Evolutionary conservation across 768 basidiomycete genomes (phyloP).

Genomic region (Neoboletus subvelutipes): DNA sequence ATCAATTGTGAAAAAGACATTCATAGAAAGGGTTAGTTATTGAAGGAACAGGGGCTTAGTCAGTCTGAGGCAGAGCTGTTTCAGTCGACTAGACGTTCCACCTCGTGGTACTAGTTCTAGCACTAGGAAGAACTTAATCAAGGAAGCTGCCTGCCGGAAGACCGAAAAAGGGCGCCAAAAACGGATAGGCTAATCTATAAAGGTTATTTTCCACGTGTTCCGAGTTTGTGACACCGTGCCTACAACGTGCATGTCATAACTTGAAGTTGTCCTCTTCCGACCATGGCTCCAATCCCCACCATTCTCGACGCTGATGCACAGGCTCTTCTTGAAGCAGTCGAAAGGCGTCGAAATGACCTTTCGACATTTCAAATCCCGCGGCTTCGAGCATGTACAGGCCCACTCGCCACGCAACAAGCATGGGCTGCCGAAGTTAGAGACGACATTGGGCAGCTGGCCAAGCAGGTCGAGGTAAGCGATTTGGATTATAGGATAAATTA

Average conservation of each 20-base stretch:
- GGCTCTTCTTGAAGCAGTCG: slow-evolving; percentile 49
- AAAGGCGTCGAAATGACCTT: slow-evolving; percentile 63
- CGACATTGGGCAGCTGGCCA: slow-evolving; percentile 61
- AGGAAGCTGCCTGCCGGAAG: neutral
- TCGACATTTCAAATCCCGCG: slow-evolving; percentile 72
- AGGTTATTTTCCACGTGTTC: neutral
- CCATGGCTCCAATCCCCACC: slow-evolving; percentile 65
- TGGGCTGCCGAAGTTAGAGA: slow-evolving; percentile 73
- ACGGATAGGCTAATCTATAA: neutral
- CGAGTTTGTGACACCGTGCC: neutral
- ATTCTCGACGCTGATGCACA: slow-evolving; percentile 52
- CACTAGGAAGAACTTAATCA: neutral
- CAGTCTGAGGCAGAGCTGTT: neutral
- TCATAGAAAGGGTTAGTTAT: neutral
- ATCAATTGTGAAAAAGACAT: no score
- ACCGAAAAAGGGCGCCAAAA: neutral
- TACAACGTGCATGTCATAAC: neutral
- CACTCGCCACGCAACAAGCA: slow-evolving; percentile 68
- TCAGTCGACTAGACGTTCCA: neutral
- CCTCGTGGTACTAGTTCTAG: neutral
- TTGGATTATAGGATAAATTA: neutral
- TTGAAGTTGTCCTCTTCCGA: neutral
- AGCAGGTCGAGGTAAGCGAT: slow-evolving; percentile 65
- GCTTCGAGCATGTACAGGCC: slow-evolving; percentile 65
- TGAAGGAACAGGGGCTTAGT: neutral